A percentile compares a stretch with the other conserved stretches of the same genome.
Conservation (phyloP, 208 protist genomes). For the Crithidia brevicula region DNA sequence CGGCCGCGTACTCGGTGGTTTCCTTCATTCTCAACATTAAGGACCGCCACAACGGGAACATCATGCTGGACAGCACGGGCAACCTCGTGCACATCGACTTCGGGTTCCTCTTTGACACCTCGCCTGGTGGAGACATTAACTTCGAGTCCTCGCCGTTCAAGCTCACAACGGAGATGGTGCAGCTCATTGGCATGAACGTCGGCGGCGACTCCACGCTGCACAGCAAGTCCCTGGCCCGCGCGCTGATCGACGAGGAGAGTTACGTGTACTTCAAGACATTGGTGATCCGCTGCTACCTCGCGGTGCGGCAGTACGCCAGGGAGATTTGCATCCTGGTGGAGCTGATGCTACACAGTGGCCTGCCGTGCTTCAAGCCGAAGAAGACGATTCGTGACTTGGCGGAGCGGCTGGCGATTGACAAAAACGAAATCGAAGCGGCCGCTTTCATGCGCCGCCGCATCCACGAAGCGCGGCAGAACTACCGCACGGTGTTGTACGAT, state of each 20-base stretch:
- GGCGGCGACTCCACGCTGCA: conserved; percentile 56
- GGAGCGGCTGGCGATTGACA: conserved; percentile 70
- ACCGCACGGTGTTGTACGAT: conserved; percentile 85
- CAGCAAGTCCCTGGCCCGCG: conserved; percentile 60
- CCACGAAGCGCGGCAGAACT: conserved; percentile 78
- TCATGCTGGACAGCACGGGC: conserved; percentile 92
- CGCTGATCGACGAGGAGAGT: conserved; percentile 82
- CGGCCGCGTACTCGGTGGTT: conserved; percentile 94
- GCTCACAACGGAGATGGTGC: conserved; percentile 91
- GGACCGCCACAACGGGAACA: conserved; percentile 96
- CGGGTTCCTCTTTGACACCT: conserved; percentile 96
- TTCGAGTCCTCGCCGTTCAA: conserved; percentile 96
- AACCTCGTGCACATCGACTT: conserved; percentile 98
- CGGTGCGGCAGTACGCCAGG: conserved; percentile 79
- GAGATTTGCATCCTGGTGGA: conserved; percentile 86
- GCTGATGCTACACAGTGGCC: conserved; percentile 84
- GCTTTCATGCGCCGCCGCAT: conserved; percentile 85
- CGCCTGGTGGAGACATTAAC: conserved; percentile 95
- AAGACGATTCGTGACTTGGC: conserved; percentile 80
- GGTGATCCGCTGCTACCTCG: conserved; percentile 83
- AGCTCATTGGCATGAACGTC: conserved; percentile 90
- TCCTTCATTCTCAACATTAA: conserved; percentile 96
- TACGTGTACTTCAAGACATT: conserved; percentile 86
- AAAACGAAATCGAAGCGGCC: conserved; percentile 77
- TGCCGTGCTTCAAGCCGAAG: conserved; percentile 90